Evolutionary conservation across 2,329 filamentous ascomycete species (phyloP), one percentile per base, ranked within the genome.

Genomic region (Sporothrix euskadiensis): DNA sequence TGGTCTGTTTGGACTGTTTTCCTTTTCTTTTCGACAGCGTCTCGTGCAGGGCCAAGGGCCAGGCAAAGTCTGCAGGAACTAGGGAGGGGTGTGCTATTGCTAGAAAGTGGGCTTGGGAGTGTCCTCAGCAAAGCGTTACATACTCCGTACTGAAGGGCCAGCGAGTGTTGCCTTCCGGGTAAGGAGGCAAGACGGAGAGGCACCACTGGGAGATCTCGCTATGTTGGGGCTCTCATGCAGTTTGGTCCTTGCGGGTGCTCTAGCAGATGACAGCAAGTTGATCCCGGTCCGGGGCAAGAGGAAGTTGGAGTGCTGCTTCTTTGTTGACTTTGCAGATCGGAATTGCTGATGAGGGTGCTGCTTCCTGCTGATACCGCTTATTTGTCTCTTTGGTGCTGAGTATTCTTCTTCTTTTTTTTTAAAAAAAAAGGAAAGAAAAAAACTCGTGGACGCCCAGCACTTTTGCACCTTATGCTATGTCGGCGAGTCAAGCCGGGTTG

Each of bases 111-210:
- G 19, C 59, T 49, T 73, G 73, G 73, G 76, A 76, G 76, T 68
- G 73, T 75, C 76, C 77, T 77, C 76, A 77, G 80, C 79, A 81
- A 79, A 79, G 78, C 79, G 78, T 78, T 80, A 78, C 78, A 79
- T 78, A 77, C n/a, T n/a, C n/a, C n/a, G n/a, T n/a, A n/a, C 78
- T 79, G 79, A 78, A 79, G 79, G 78, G 81, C 81, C 66, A 82
- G 81, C 81, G 82, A 81, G 83, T 81, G 82, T 81, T 81, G 81
- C 84, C 83, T 79, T 81, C 83, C 82, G 84, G 81, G 84, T 84
- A 85, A 86, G 84, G 83, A 85, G 84, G 83, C 7, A 44, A 85
- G 84, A 82, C 81, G 79, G 78, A 79, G 78, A 79, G 78, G 77
- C 75, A 49, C 35, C 76, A 79, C 78, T 79, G 77, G 78, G 78